Percentiles rank a stretch among this genome's conserved stretches.
Evolutionary conservation across 2,329 filamentous ascomycete genomes (phyloP).

Genomic region (Aureobasidium sp.): DNA sequence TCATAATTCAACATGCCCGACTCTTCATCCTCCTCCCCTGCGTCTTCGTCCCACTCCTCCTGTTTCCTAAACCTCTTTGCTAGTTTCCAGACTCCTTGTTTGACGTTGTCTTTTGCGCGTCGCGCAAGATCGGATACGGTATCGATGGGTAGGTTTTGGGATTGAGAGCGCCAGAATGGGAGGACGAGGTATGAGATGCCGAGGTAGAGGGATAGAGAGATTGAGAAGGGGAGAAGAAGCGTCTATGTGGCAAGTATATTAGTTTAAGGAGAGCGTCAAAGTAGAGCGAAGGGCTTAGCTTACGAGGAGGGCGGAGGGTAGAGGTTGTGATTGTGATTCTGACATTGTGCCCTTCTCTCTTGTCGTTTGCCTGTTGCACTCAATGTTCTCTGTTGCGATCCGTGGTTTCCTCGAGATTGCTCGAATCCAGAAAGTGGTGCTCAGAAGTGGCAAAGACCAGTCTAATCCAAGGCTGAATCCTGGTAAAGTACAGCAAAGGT

Average conservation of each 20-base stretch:
- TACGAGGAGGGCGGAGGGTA: background rate
- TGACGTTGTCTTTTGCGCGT: background rate
- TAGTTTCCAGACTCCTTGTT: background rate
- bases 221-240: slow-evolving; percentile 4
- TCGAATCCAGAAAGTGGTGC: background rate
- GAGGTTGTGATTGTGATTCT: background rate
- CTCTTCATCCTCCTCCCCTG: background rate
- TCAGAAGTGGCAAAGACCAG: background rate
- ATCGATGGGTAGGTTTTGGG: background rate
- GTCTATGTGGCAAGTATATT: background rate
- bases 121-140: background rate
- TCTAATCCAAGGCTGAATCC: background rate
- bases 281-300: background rate
- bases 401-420: background rate
- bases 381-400: background rate
- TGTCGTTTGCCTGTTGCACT: background rate
- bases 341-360: background rate
- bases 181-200: background rate
- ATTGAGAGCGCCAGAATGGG: slow-evolving; percentile 6
- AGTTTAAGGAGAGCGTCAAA: background rate
- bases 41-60: slow-evolving; percentile 9
- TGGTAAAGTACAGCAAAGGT: background rate
- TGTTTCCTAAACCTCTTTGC: background rate
- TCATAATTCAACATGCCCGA: slow-evolving; percentile 10
- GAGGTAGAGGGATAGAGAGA: slow-evolving; percentile 11